Conservation (phyloP, 768 basidiomycete species). For the Terana coerulea region DNA sequence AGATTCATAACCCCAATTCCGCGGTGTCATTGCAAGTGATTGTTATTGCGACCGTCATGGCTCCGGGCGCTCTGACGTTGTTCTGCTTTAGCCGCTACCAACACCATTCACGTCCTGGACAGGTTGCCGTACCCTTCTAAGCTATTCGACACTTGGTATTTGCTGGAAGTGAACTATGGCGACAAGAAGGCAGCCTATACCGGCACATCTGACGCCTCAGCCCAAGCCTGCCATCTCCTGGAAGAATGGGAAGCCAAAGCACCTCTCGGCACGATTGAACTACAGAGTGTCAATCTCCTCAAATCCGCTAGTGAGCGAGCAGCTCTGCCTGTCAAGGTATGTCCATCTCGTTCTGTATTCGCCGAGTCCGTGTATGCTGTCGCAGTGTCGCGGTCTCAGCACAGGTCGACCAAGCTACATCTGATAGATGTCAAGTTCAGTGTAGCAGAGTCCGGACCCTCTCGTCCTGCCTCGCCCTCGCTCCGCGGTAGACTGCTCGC, state of each 20-base stretch:
- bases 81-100: too few relatives aligned
- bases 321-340: slow-evolving; percentile 75
- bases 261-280: slow-evolving; percentile 67
- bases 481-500: slow-evolving; percentile 19
- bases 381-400: neutral
- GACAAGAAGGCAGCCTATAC: neutral
- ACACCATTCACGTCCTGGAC: too few relatives aligned
- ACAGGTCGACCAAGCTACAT: too few relatives aligned
- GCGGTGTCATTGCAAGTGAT: too few relatives aligned
- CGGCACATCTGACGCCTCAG: slow-evolving; percentile 18
- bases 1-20: too few relatives aligned
- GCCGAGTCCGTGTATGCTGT: neutral
- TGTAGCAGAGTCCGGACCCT: slow-evolving; percentile 33
- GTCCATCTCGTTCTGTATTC: slow-evolving; percentile 11
- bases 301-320: slow-evolving; percentile 57
- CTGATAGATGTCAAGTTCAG: slow-evolving; percentile 34
- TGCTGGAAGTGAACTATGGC: too few relatives aligned
- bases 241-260: slow-evolving; percentile 93
- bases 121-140: too few relatives aligned
- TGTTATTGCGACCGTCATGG: too few relatives aligned
- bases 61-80: too few relatives aligned
- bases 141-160: too few relatives aligned
- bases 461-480: slow-evolving; percentile 47
- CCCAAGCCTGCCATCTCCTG: slow-evolving; percentile 53
- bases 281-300: slow-evolving; percentile 58